A percentile compares a stretch with the other conserved stretches of the same genome.
These are phyloP conservation scores for Liriodendron chinense DNA, from an alignment of 164 flowering plant genomes.

Conservation along the genomic window DNA sequence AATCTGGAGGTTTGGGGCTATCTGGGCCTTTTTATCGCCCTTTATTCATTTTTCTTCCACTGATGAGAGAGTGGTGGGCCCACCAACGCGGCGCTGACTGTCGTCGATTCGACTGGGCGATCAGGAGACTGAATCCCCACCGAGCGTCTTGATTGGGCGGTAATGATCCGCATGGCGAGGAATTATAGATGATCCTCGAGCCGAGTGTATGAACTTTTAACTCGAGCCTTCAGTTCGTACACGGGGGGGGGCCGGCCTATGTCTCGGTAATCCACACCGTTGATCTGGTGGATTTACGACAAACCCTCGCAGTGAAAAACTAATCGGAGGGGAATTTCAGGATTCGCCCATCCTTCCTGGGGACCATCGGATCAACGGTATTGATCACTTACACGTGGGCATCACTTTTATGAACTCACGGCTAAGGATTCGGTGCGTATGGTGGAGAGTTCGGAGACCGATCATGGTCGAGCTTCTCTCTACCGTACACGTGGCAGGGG, in stretches of 20 bases:
- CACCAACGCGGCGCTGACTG: neutral
- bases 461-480: too few species aligned
- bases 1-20: conserved; percentile 19
- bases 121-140: too few species aligned
- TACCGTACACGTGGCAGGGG: too few species aligned
- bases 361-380: too few species aligned
- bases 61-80: neutral
- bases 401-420: too few species aligned
- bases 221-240: neutral
- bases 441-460: too few species aligned
- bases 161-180: neutral
- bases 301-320: too few species aligned
- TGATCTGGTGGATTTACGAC: neutral
- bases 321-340: too few species aligned
- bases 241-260: neutral
- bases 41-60: neutral
- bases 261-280: neutral
- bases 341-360: too few species aligned
- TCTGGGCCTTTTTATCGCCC: conserved; percentile 9
- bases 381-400: too few species aligned
- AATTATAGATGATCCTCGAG: neutral
- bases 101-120: neutral
- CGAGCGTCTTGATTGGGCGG: neutral
- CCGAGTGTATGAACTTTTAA: neutral
- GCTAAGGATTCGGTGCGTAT: too few species aligned